Evolutionary conservation across 2,329 filamentous ascomycete genomes (phyloP), one percentile per base, ranked within the genome.

Genomic region (Nemania abortiva): DNA sequence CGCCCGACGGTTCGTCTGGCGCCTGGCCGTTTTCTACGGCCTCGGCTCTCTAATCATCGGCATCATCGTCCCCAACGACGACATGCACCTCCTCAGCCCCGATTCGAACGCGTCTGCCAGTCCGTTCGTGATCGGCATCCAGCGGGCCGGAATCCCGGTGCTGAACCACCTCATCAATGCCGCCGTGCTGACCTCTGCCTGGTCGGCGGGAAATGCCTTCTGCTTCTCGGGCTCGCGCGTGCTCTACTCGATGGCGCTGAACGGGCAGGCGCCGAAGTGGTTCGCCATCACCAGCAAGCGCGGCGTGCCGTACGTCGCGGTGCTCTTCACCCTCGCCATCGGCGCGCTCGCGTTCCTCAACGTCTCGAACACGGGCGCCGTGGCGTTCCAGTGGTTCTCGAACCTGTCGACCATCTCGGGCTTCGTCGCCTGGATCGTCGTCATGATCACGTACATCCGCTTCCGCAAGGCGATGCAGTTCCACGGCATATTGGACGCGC

Each of bases 311-410:
- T 89, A 80, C 74, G 82, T 81, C 11, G 85, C 83, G 2, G 86
- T 89, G 1, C 77, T 88, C 5, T 87, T 79, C 62, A 89, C 88
- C 5, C 85, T 84, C 83, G 78, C 85, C 0, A 85, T 93, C 74
- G 89, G 89, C 27, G 83, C 91, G 9, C 84, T 94, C 3, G 89
- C 89, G 0, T 94, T 90, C 82, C 87, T 94, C 77, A 92, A 91
- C 77, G 85, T 89, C 53, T 89, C 87, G 54, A 86, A 85, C 72
- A 86, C 84, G 34, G 90, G 90, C 24, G 85, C 88, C 39, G 83
- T 84, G 2, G 91, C 92, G 6, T 93, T 93, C 78, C 85, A 84
- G 61, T 93, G 91, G 89, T 91, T 93, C 77, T 86, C 89, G 74
- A 92, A 91, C 77, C 85, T 93, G 64, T 91, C 89, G 34, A 92